Base-by-base conservation (phyloP, 208 protist genomes). In the Trichomonas tenax region DNA sequence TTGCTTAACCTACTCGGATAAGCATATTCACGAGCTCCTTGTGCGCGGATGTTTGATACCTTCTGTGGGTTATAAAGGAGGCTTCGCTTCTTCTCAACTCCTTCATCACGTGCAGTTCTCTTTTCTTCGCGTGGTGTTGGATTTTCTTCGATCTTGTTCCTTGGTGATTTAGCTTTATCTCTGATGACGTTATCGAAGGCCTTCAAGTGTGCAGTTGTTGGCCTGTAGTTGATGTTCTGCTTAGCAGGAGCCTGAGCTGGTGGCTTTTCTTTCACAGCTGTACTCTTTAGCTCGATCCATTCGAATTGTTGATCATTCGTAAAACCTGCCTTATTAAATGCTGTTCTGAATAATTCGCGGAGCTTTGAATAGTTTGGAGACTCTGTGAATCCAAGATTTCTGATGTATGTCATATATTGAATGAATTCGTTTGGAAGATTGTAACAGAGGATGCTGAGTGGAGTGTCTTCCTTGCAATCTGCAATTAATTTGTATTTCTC, bases 331-430 rank as follows among this genome's bases (percentile, higher is more conserved):
- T 98, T 98, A 34, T 99, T 97, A 97, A 99, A 99, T 38, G 99
- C 97, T 95, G 99, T 98, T n/a, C 99, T 97, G 97, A 96, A 96
- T 58, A 96, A 86, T 63, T 95, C 14, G 31, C 98, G 97, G 63
- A 99, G 97, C 97, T 99, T 99, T 21, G 97, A 97, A 97, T 99
- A 99, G 97, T 99, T 99, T 40, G 99, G 99, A 96, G 99, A 98
- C 96, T 99, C 99, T 96, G 99, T 99, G 97, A 99, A 99, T 45
- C 98, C 97, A 21, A 99, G 97, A 82, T 97, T 97, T 86, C 99
- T 98, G 26, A 98, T 98, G 97, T 99, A 99, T 97, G 99, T 99
- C 51, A 99, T 97, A 97, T 99, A 99, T 10, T 98, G 98, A 31
- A 98, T 97, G 98, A 99, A 99, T 97, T 99, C 99, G 31, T 17